Evolutionary conservation across 345 rosid species (phyloP).

Genomic region (Draba incana): DNA sequence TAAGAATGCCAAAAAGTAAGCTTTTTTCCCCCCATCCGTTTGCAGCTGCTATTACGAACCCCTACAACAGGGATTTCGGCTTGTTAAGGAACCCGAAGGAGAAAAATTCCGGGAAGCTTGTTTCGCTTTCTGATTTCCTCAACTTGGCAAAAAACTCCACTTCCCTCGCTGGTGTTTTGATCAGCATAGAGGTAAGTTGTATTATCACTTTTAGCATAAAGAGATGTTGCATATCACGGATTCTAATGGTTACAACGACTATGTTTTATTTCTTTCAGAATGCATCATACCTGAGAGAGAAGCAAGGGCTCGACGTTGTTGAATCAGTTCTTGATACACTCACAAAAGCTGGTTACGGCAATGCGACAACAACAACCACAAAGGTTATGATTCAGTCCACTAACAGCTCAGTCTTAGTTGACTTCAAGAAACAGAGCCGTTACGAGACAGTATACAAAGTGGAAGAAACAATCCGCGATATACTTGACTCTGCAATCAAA

Average conservation of each 20-base stretch:
- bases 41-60: constrained; percentile 70
- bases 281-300: constrained; percentile 68
- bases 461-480: constrained; percentile 63
- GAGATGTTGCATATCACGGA: background rate
- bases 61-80: constrained; percentile 34
- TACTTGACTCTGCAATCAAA: constrained; percentile 46
- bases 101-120: constrained; percentile 54
- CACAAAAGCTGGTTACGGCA: constrained; percentile 61
- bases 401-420: constrained; percentile 70
- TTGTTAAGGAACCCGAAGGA: constrained; percentile 68
- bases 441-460: constrained; percentile 69
- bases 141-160: constrained; percentile 58
- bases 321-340: constrained; percentile 59
- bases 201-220: constrained; percentile 4
- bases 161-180: constrained; percentile 72
- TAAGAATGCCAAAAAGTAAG: constrained; percentile 1
- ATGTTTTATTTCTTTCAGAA: constrained; percentile 56
- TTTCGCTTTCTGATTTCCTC: constrained; percentile 67
- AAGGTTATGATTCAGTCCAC: constrained; percentile 86
- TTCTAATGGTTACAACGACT: constrained; percentile 14
- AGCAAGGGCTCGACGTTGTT: constrained; percentile 53
- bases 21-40: constrained; percentile 6
- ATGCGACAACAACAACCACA: constrained; percentile 42
- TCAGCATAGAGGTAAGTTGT: constrained; percentile 71
- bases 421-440: constrained; percentile 53